phyloP scores from a whole-genome alignment of 768 basidiomycete species.

The Hypholoma sublateritium region DNA sequence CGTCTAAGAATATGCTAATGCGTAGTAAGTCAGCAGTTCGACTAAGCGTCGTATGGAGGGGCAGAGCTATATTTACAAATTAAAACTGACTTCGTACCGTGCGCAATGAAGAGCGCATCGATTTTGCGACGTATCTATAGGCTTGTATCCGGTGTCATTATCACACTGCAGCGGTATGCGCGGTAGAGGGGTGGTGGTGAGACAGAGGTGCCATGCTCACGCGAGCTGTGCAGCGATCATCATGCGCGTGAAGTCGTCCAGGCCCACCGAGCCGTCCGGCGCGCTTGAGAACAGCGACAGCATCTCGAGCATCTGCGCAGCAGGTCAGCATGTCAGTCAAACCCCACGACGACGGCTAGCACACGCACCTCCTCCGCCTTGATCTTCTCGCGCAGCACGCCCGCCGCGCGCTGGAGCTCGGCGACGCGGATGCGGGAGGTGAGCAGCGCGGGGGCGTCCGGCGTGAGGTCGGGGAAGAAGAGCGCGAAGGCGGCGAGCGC shows the following conservation, averaged over 20 bases:
- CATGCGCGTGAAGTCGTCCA: conserved; percentile 75
- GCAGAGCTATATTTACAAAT: no score
- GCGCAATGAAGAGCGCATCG: no score
- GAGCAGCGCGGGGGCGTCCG: conserved; percentile 47
- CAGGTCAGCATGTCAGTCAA: not conserved
- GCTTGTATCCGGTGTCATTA: no score
- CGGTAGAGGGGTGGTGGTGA: not conserved
- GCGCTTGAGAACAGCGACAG: conserved; percentile 71
- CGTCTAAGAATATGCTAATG: no score
- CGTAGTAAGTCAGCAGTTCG: no score
- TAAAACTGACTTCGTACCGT: no score
- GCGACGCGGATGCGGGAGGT: conserved; percentile 60
- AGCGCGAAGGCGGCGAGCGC: conserved; percentile 64
- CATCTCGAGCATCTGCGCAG: conserved; percentile 74
- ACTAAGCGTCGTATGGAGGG: no score
- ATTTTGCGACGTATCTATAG: no score
- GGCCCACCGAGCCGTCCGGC: conserved; percentile 63
- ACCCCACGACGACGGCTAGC: not conserved
- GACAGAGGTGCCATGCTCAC: conserved; percentile 20
- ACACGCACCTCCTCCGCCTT: conserved; percentile 6
- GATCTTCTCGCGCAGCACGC: conserved; percentile 45
- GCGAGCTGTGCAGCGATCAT: conserved; percentile 63
- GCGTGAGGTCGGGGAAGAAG: conserved; percentile 53
- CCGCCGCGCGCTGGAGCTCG: conserved; percentile 61
- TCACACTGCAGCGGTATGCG: not conserved